Evolutionary conservation across 192 early-diverging fungal genomes (phyloP).

Genomic region (Entrophospora sp.): DNA sequence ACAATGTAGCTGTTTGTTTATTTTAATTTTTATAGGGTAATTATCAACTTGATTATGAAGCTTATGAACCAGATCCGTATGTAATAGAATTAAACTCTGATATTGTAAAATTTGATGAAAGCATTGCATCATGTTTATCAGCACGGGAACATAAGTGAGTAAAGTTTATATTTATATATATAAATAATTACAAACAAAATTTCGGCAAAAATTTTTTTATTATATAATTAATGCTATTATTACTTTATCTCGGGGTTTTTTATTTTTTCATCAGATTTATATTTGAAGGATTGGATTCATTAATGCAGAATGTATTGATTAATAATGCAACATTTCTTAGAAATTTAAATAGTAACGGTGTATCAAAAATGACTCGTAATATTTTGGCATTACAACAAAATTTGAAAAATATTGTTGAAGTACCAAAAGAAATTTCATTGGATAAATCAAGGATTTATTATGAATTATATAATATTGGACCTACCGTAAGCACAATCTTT

Average conservation of each 20-base stretch:
- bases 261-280: conserved; percentile 46
- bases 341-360: conserved; percentile 59
- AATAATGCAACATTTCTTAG: conserved; percentile 61
- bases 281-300: conserved; percentile 70
- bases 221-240: background rate
- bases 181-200: no score
- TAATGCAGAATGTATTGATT: conserved; percentile 64
- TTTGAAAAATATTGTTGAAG: conserved; percentile 64
- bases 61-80: conserved; percentile 81
- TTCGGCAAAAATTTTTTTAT: no score
- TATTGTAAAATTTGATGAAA: conserved; percentile 67
- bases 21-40: conserved; percentile 47
- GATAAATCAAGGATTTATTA: conserved; percentile 66
- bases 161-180: background rate
- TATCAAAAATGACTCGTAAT: conserved; percentile 71
- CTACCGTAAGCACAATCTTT: conserved; percentile 30
- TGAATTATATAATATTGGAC: conserved; percentile 55
- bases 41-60: conserved; percentile 68
- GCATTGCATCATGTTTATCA: conserved; percentile 52
- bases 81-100: conserved; percentile 75
- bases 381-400: conserved; percentile 83
- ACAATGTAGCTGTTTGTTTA: no score
- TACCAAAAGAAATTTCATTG: conserved; percentile 54
- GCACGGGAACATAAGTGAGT: conserved; percentile 50
- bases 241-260: background rate